phyloP scores from a whole-genome alignment of 208 protist species.

The Polymyxa betae region DNA sequence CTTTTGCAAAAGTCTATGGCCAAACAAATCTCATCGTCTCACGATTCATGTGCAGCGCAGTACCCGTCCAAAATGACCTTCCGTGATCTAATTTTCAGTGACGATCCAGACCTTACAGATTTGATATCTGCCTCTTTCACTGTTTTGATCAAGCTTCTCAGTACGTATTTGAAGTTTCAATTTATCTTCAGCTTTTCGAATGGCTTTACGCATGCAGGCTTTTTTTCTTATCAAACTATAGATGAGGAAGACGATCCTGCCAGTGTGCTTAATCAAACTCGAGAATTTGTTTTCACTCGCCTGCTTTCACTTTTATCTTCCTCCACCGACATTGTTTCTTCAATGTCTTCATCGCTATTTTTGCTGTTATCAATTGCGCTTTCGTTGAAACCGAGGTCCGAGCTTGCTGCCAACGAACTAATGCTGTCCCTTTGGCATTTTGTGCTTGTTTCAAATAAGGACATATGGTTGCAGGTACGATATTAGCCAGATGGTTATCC shows the following conservation, averaged over 20 bases:
- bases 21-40: too few relatives aligned
- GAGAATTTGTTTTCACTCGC: not conserved
- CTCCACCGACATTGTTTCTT: too few relatives aligned
- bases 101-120: too few relatives aligned
- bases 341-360: not conserved
- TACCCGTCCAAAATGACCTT: too few relatives aligned
- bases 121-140: too few relatives aligned
- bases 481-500: not conserved
- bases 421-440: not conserved
- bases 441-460: not conserved
- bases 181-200: too few relatives aligned
- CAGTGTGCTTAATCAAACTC: not conserved
- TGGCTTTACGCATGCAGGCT: too few relatives aligned
- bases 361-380: not conserved
- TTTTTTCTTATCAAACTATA: not conserved
- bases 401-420: not conserved
- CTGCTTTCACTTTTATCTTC: not conserved
- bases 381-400: not conserved
- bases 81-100: too few relatives aligned
- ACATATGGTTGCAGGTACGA: not conserved
- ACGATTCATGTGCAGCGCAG: too few relatives aligned
- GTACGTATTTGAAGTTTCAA: too few relatives aligned
- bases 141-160: too few relatives aligned
- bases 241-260: not conserved
- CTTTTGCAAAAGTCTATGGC: too few relatives aligned